phyloP scores from a whole-genome alignment of 116 monocot species.

The Posidonia oceanica region DNA sequence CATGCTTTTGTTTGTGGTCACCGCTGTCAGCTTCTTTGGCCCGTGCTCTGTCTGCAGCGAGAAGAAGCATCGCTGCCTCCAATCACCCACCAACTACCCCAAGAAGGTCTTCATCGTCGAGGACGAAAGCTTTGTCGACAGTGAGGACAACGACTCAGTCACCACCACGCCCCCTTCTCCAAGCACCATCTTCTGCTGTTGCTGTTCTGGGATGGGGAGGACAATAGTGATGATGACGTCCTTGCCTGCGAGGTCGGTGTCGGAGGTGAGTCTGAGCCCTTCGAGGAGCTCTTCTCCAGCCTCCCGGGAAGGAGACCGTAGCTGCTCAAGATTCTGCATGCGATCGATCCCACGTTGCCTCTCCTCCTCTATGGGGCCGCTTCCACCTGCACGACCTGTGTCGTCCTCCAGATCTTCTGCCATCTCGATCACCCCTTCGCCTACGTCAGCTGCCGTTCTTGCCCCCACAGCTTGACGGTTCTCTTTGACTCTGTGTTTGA shows the following conservation, averaged over 20 bases:
- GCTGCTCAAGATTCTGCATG: constrained; percentile 12
- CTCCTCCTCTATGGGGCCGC: constrained; percentile 55
- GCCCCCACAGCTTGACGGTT: constrained; percentile 32
- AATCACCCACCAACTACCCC: constrained; percentile 9
- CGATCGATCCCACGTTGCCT: constrained; percentile 38
- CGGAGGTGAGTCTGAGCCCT: neutral
- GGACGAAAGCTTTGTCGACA: neutral
- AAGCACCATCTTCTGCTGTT: too few species aligned
- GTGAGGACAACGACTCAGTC: neutral
- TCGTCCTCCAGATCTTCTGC: constrained; percentile 36
- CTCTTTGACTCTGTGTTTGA: constrained; percentile 46
- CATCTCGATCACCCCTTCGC: constrained; percentile 58
- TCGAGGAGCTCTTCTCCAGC: neutral
- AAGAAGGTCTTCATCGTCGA: constrained; percentile 31
- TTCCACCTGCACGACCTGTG: constrained; percentile 61
- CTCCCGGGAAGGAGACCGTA: constrained; percentile 11
- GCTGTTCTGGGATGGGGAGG: neutral
- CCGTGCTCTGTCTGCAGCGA: constrained; percentile 25
- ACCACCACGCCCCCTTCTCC: neutral
- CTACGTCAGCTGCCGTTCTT: constrained; percentile 49
- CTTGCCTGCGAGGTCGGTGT: neutral
- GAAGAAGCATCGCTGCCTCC: constrained; percentile 24
- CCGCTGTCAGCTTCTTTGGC: constrained; percentile 19
- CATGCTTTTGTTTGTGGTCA: neutral
- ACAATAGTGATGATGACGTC: neutral